Evolutionary conservation across 768 basidiomycete species (phyloP).

Genomic region (Psilocybe azurescens): DNA sequence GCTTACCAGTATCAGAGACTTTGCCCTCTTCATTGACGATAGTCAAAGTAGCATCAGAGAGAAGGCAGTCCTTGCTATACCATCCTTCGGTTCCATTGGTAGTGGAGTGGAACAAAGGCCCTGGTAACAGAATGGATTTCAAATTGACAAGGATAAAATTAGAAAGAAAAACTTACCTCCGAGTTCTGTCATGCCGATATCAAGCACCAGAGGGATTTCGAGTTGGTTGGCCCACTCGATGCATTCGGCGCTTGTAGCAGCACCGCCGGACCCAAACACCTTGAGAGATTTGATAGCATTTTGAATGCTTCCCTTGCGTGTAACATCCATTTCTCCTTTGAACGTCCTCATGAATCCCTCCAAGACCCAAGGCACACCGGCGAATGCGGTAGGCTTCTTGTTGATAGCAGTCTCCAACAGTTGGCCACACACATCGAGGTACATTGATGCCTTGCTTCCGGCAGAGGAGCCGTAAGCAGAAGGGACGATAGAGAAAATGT

Average conservation of each 20-base stretch:
- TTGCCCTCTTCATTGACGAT: constrained; percentile 31
- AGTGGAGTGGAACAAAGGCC: constrained; percentile 33
- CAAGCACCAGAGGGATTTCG: constrained; percentile 32
- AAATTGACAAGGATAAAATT: neutral
- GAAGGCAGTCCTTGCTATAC: constrained; percentile 26
- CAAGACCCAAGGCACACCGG: constrained; percentile 38
- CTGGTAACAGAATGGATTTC: constrained; percentile 17
- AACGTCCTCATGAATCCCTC: constrained; percentile 33
- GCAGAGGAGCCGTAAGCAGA: constrained; percentile 28
- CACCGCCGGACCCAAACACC: constrained; percentile 33
- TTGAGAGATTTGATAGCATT: constrained; percentile 30
- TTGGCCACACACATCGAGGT: constrained; percentile 30
- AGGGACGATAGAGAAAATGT: constrained; percentile 36
- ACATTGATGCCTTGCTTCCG: constrained; percentile 16
- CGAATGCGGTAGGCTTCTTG: constrained; percentile 30
- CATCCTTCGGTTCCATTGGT: constrained; percentile 27
- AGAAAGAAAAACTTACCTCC: constrained; percentile 27
- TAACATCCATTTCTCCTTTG: constrained; percentile 22
- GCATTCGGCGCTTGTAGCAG: constrained; percentile 31
- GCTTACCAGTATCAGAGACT: constrained; percentile 21
- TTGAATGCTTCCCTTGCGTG: constrained; percentile 24
- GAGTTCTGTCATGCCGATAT: constrained; percentile 42
- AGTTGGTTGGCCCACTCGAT: constrained; percentile 33
- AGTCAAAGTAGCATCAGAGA: constrained; percentile 28
- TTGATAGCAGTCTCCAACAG: constrained; percentile 31